Evolutionary conservation across 78 protist species (phyloP).

Genomic region (Dictyostelium brefeldianum): DNA sequence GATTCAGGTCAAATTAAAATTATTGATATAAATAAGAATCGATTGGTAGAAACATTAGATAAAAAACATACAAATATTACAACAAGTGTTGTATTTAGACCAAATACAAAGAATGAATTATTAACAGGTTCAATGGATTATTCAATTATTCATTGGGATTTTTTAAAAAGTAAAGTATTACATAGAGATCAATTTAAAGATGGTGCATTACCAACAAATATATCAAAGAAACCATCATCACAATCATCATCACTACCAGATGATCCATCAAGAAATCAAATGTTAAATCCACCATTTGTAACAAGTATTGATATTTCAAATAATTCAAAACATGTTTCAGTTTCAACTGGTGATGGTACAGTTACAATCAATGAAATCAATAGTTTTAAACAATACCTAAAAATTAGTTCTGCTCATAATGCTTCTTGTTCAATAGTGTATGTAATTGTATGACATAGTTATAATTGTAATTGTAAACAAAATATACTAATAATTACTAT

Average conservation of each 20-base stretch:
- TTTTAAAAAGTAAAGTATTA: slow-evolving; percentile 27
- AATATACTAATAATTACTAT: too few species aligned
- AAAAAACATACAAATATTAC: slow-evolving; percentile 76
- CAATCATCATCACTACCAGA: not conserved
- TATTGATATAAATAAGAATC: slow-evolving; percentile 41
- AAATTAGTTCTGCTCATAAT: slow-evolving; percentile 9
- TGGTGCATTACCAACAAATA: not conserved
- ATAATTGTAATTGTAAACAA: too few species aligned
- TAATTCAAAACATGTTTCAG: slow-evolving; percentile 37
- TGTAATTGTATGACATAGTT: too few species aligned
- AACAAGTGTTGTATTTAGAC: slow-evolving; percentile 55
- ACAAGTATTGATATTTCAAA: slow-evolving; percentile 46
- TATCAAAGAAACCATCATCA: not conserved
- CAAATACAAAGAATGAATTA: slow-evolving; percentile 53
- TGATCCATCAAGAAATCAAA: slow-evolving; percentile 35
- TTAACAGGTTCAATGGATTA: slow-evolving; percentile 54
- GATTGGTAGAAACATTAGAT: slow-evolving; percentile 31
- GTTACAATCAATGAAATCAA: slow-evolving; percentile 39
- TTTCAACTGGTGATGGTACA: slow-evolving; percentile 55
- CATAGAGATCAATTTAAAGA: slow-evolving; percentile 24
- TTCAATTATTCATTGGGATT: slow-evolving; percentile 73
- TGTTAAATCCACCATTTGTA: slow-evolving; percentile 81
- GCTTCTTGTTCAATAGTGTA: slow-evolving; percentile 50
- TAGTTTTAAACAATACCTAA: slow-evolving; percentile 18
- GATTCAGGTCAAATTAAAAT: slow-evolving; percentile 73